Base-by-base conservation (phyloP, 306 rosid genomes). In the Malus sieversii region DNA sequence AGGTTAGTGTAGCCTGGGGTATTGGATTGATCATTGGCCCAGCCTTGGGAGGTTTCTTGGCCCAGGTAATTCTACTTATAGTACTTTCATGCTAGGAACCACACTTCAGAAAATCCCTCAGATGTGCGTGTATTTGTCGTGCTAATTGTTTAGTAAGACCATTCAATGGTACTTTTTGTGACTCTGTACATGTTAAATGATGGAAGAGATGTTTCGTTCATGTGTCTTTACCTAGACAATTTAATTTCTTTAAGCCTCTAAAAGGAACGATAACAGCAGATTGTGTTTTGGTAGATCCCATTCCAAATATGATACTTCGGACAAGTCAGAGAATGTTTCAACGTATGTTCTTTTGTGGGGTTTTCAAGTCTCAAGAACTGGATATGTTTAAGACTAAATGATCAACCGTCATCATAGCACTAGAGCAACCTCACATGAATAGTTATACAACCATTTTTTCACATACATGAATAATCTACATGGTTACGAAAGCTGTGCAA, bases 1-100 rank as follows among this genome's bases (percentile, higher is more conserved):
- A 94, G 98, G 69, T 91, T 32, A 90, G 93, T 71, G 88, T 93
- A 11, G 84, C 96, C 73, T 90, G 95, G 98, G 96, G 89, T 53
- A 75, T 84, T 4, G 96, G 96, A 66, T 83, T 91, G 81, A 85
- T 94, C 63, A 46, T 94, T 80, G 98, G 98, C 62, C 98, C 98
- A 2, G 96, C 97, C 52, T 6, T 94, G 80, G 98, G 98, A 72
- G 98, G 98, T 22, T 87, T 86, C 83, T 83, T 94, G 51, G 94
- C 98, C 35, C 97, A 85, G 97, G 98, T 91, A 88, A 75, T 53
- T 81, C 48, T 77, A 68, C 66, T 53, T 76, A 69, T 29, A 71
- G 30, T 20, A 46, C 53, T 53, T 45, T 33, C 72, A 19, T 32
- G 60, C 15, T 52, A 29, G 64, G 33, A 80, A 74, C 53, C 38